A percentile compares a stretch with the other conserved stretches of the same genome.
These are phyloP conservation scores for Cladophialophora bantiana DNA, from an alignment of 2,329 filamentous ascomycete genomes.

Conservation along the genomic window DNA sequence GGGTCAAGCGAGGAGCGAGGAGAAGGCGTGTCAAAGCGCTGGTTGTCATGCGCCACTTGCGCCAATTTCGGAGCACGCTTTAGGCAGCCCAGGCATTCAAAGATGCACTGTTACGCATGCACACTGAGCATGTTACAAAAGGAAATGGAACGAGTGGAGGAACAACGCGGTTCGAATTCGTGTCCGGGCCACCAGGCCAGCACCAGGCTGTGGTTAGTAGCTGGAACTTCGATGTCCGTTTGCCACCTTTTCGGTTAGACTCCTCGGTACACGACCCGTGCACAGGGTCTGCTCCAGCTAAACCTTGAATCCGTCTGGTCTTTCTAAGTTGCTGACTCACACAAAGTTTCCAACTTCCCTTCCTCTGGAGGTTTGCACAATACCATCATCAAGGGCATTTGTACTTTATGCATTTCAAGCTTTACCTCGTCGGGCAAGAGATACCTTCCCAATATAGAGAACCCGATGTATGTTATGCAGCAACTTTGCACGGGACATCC, in stretches of 20 bases:
- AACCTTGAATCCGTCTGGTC: not conserved
- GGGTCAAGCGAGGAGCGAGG: not conserved
- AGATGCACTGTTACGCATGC: slow-evolving; percentile 1
- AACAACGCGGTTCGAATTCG: slow-evolving; percentile 13
- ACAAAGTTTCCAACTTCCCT: not conserved
- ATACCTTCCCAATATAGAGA: not conserved
- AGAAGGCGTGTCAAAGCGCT: slow-evolving; percentile 17
- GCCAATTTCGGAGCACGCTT: slow-evolving; percentile 20
- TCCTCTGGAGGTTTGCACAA: not conserved
- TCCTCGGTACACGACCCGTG: not conserved
- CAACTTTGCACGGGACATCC: not conserved
- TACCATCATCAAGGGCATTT: not conserved
- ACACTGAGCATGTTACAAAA: not conserved
- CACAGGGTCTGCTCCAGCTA: no score
- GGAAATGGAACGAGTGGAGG: not conserved
- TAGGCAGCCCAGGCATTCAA: slow-evolving; percentile 10
- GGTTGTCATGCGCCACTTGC: slow-evolving; percentile 16
- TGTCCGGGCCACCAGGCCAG: not conserved
- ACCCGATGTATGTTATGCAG: not conserved
- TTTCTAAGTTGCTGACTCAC: slow-evolving; percentile 7
- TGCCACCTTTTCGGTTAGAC: not conserved
- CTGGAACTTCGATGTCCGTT: not conserved
- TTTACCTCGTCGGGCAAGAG: not conserved
- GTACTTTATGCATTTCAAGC: not conserved
- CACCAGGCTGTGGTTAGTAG: not conserved